phyloP scores from a whole-genome alignment of 2,329 filamentous ascomycete species.

The Fusarium robinianum region DNA sequence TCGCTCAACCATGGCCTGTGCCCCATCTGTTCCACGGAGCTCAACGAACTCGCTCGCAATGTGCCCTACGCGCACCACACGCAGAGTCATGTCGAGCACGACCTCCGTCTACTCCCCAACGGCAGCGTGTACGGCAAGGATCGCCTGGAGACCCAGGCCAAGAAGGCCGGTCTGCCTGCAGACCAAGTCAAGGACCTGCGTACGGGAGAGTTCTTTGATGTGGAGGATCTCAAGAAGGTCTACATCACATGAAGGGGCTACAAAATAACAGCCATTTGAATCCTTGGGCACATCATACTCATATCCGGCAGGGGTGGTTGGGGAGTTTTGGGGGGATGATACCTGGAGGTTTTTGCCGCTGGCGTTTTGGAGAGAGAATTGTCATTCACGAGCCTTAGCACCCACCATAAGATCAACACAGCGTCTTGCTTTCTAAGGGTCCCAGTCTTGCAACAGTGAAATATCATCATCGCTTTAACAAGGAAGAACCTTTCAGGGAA shows the following conservation, averaged over 20 bases:
- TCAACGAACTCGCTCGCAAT: constrained; percentile 85
- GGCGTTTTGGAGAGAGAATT: no score
- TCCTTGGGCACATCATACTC: no score
- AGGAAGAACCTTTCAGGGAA: no score
- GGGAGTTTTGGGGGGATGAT: no score
- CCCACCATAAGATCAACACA: no score
- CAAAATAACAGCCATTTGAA: background rate
- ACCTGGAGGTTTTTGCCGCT: no score
- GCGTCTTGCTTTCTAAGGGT: no score
- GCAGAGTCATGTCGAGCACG: constrained; percentile 88
- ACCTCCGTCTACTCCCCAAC: constrained; percentile 86
- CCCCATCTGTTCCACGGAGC: constrained; percentile 92
- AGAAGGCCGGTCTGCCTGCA: constrained; percentile 72
- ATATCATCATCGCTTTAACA: no score
- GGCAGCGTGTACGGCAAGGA: constrained; percentile 81
- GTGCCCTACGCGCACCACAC: constrained; percentile 96
- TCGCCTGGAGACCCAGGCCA: constrained; percentile 74
- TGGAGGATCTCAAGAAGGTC: constrained; percentile 76
- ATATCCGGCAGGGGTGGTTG: no score
- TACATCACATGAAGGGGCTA: constrained; percentile 71
- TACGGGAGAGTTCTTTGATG: constrained; percentile 69
- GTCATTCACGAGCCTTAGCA: no score
- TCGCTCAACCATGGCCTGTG: constrained; percentile 76
- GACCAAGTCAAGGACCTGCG: constrained; percentile 77
- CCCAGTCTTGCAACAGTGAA: no score